phyloP scores from a whole-genome alignment of 2,329 filamentous ascomycete species.

The Colletotrichum australisinense region DNA sequence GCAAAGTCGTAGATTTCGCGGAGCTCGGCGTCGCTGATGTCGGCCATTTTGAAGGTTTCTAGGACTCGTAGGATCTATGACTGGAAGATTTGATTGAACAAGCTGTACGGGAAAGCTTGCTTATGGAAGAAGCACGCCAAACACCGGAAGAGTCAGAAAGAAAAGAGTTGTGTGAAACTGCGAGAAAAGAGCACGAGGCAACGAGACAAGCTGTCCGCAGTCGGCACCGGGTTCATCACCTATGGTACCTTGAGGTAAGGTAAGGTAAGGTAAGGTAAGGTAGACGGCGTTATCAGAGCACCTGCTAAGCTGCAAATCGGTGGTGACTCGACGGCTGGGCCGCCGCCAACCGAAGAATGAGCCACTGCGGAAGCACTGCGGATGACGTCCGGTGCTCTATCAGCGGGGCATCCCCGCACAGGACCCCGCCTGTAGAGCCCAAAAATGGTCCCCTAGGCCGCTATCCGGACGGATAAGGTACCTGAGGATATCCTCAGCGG shows the following conservation, averaged over 20 bases:
- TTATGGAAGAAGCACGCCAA: neutral
- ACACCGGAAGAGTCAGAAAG: neutral
- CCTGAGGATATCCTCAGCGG: no score
- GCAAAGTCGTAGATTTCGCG: constrained; percentile 77
- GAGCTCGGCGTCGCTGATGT: constrained; percentile 60
- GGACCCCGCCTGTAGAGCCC: neutral
- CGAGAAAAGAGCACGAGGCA: neutral
- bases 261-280: no score
- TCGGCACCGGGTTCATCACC: neutral
- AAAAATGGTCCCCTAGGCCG: neutral
- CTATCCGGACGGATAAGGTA: no score
- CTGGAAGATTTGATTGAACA: no score
- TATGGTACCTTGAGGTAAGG: no score
- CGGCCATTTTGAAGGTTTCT: constrained; percentile 25
- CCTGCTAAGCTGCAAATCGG: neutral
- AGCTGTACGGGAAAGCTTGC: neutral
- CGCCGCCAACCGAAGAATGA: constrained; percentile 29
- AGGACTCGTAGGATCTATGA: constrained; percentile 17
- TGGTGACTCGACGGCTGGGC: constrained; percentile 27
- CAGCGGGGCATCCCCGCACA: constrained; percentile 22
- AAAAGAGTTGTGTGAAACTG: neutral
- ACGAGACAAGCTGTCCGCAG: neutral
- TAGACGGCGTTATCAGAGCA: neutral
- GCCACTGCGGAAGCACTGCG: constrained; percentile 31
- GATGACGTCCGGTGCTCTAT: constrained; percentile 24